phyloP scores from a whole-genome alignment of 345 rosid species.

The Salix udensis region DNA sequence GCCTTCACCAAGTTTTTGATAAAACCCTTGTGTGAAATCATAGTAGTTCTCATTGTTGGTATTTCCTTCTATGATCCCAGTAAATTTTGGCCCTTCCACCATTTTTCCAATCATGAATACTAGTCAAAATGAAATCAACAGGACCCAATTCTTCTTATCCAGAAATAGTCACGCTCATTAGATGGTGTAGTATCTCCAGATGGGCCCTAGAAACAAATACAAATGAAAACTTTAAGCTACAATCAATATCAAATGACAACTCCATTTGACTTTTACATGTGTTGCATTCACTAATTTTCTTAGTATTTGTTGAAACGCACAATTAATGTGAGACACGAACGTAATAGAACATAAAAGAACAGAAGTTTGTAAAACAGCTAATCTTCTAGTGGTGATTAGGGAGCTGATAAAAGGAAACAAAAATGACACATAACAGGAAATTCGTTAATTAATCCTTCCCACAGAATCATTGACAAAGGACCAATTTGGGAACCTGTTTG shows the following conservation, averaged over 20 bases:
- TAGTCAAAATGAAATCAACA: background rate
- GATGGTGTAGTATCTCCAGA: background rate
- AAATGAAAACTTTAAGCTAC: background rate
- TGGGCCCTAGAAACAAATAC: background rate
- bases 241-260: background rate
- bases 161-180: background rate
- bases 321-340: background rate
- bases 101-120: slow-evolving; percentile 22
- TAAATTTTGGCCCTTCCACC: slow-evolving; percentile 22
- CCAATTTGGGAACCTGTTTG: background rate
- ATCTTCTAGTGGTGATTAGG: background rate
- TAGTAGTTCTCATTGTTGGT: slow-evolving; percentile 21
- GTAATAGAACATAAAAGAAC: background rate
- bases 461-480: background rate
- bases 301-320: background rate
- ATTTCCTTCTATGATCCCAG: slow-evolving; percentile 19
- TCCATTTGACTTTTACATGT: background rate
- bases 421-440: background rate
- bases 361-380: background rate
- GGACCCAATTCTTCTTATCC: background rate
- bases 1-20: slow-evolving; percentile 25
- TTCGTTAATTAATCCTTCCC: background rate
- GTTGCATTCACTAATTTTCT: background rate
- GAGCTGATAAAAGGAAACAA: background rate
- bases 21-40: slow-evolving; percentile 24